Evolutionary conservation across 176 grass and related monocot species (phyloP), one percentile per base, ranked within the genome.

Genomic region (Phoenix roebelenii): DNA sequence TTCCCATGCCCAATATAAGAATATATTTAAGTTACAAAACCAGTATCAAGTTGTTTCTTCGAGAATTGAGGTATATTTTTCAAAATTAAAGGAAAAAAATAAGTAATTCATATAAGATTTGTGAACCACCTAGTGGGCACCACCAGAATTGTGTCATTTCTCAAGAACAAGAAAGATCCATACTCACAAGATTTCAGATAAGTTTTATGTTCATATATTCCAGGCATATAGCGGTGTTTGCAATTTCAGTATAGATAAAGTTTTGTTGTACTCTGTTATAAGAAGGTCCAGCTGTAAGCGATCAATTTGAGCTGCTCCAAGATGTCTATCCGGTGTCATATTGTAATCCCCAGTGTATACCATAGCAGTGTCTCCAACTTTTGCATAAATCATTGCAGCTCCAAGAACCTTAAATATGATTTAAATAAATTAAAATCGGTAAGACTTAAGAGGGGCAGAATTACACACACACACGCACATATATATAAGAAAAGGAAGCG

Each of bases 311-410:
- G 92, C 92, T 48, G 92, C 92, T 32, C 87, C 87, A 67, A 97
- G 92, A 88, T 97, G 87, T 73, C 92, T 84, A 78, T 97, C 92
- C 44, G 92, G 87, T 72, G 92, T 91, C 92, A 97, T 97, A 76
- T 91, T 97, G 72, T 97, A 97, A 85, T 97, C 92, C 16, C 87
- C 92, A 0, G 92, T 91, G 62, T 97, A 97, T 22, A 97, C 77
- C 75, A 97, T 77, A 69, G 74, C 63, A 73, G 62, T 79, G 48
- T 88, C 75, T 59, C 83, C 84, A 73, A 80, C 92, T 77, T 82
- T 83, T 67, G 81, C 84, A 85, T 97, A 97, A 63, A 91, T 77
- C 92, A 97, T 97, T 69, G 78, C 92, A 77, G 92, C 92, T 51
- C 92, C 92, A 65, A 97, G 53, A 59, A 97, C 92, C 92, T 95